Base-by-base conservation (phyloP, 2,329 filamentous ascomycete genomes). In the Thermoascus crustaceus region DNA sequence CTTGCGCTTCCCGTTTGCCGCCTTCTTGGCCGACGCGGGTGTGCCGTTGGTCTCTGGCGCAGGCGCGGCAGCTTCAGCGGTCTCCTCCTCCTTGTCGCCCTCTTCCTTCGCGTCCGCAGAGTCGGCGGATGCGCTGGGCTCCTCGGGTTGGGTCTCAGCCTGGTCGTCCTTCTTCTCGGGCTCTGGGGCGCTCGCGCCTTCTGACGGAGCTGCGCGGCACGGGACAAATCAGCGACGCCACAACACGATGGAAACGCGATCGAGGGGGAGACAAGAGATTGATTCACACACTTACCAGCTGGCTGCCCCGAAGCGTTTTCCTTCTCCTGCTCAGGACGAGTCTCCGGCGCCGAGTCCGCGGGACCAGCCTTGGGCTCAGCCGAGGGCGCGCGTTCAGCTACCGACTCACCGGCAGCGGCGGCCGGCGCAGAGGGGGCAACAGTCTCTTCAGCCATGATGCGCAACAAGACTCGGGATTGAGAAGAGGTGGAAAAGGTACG, bases 1-100 rank as follows among this genome's bases (percentile, higher is more conserved):
- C 72, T 91, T 91, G 67, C 85, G 83, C 58, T 68, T 73, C 23
- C 57, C 51, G 33, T 52, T 53, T 55, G 73, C 73, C 42, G 67
- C 58, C 50, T 76, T 76, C 42, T 66, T 66, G 33, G 67, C 56
- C 19, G 60, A 61, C 22, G 64, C 61, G 38, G 72, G 63, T 31
- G 65, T 70, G 45, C 69, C 71, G 49, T 74, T 64, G 21, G 57
- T 49, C 39, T 55, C 58, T 27, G 55, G 41, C 29, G 59, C 56
- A 26, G 55, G 41, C 29, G 59, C 56, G 34, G 50, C 40, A 38
- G 52, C 50, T 34, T 52, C 46, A 25, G 43, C 41, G 20, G 43
- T 30, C 11, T 47, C 47, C 4, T 39, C 42, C 14, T 42, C 36
- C n/a, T 41, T 40, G 13, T 35, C 44, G 17, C 39, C 41, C 23